A percentile compares a stretch with the other conserved stretches of the same genome.
Evolutionary conservation across 164 flowering plant species (phyloP).

Genomic region (Chloranthus sessilifolius): DNA sequence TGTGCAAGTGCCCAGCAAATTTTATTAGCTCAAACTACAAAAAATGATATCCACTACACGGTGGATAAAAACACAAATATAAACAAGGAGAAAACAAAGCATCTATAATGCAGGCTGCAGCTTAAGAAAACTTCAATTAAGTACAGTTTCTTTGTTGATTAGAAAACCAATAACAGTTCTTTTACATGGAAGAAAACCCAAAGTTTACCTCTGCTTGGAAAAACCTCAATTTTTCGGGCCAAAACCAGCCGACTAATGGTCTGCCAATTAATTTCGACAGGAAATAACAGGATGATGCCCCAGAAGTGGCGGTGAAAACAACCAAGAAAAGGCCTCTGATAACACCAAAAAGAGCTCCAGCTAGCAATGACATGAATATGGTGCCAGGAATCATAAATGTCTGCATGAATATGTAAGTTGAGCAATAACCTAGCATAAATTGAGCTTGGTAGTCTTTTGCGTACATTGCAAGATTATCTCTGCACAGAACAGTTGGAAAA

Average conservation of each 20-base stretch:
- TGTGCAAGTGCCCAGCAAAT: conserved; percentile 20
- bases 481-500: conserved; percentile 20
- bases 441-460: conserved; percentile 64
- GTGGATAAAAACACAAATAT: too few species aligned
- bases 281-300: conserved; percentile 90
- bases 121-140: too few species aligned
- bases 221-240: conserved; percentile 88
- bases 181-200: not conserved
- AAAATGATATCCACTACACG: too few species aligned
- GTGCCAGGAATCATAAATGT: conserved; percentile 99
- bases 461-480: conserved; percentile 76
- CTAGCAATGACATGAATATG: conserved; percentile 93
- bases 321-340: conserved; percentile 74
- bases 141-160: too few species aligned
- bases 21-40: too few species aligned
- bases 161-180: too few species aligned
- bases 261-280: conserved; percentile 91
- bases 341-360: conserved; percentile 97
- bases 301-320: conserved; percentile 91
- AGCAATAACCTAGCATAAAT: conserved; percentile 89
- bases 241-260: conserved; percentile 82
- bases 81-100: too few species aligned
- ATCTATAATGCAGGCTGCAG: not conserved
- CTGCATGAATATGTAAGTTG: conserved; percentile 97
- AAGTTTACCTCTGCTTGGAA: conserved; percentile 86